Evolutionary conservation across 371 early-diverging fungal genomes (phyloP).

Genomic region (Rhizopus delemar): DNA sequence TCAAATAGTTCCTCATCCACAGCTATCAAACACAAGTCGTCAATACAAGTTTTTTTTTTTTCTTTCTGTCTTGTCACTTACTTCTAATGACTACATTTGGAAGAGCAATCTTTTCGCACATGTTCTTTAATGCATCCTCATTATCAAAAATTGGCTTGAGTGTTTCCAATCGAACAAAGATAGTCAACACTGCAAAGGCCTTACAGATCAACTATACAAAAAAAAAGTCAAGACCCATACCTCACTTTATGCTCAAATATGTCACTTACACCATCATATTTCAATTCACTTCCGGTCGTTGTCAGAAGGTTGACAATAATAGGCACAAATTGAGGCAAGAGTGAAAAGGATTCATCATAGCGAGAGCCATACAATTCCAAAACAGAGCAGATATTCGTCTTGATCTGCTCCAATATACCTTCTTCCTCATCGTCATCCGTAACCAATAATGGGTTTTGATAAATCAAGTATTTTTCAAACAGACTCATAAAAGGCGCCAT

Average conservation of each 20-base stretch:
- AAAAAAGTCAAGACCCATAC: neutral
- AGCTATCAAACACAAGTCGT: slow-evolving; percentile 40
- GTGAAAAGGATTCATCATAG: slow-evolving; percentile 87
- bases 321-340: slow-evolving; percentile 78
- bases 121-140: slow-evolving; percentile 66
- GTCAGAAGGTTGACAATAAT: slow-evolving; percentile 86
- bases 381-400: slow-evolving; percentile 87
- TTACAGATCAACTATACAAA: slow-evolving; percentile 76
- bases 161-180: slow-evolving; percentile 80
- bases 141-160: slow-evolving; percentile 71
- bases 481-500: slow-evolving; percentile 74
- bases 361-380: slow-evolving; percentile 84
- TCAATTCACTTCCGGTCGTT: slow-evolving; percentile 64
- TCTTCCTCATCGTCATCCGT: slow-evolving; percentile 85
- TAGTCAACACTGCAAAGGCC: slow-evolving; percentile 85
- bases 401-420: slow-evolving; percentile 84
- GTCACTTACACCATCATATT: slow-evolving; percentile 74
- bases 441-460: slow-evolving; percentile 72
- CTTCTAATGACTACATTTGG: slow-evolving; percentile 88
- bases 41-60: slow-evolving; percentile 4
- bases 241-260: slow-evolving; percentile 31
- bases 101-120: slow-evolving; percentile 91
- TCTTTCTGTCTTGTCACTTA: slow-evolving; percentile 23
- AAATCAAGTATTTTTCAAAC: slow-evolving; percentile 83
- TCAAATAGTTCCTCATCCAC: slow-evolving; percentile 94